phyloP scores from a whole-genome alignment of 2,329 filamentous ascomycete genomes.

The Hymenoscyphus scutula region DNA sequence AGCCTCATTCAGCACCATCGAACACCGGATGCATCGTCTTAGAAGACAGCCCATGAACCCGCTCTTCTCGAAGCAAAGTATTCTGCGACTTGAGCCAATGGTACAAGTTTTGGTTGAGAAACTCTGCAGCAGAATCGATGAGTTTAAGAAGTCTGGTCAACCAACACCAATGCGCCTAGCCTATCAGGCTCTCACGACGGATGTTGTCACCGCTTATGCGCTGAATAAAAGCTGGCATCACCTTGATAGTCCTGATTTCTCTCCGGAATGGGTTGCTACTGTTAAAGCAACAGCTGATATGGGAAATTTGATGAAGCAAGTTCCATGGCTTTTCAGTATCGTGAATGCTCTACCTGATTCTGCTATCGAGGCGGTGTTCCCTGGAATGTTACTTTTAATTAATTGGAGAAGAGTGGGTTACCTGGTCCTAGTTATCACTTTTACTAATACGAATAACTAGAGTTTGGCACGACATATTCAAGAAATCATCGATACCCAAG shows the following conservation, averaged over 20 bases:
- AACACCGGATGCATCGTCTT: conserved; percentile 27
- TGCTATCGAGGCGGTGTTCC: conserved; percentile 10
- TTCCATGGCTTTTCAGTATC: conserved; percentile 21
- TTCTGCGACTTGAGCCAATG: conserved; percentile 23
- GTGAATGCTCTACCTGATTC: conserved; percentile 15
- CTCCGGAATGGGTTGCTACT: conserved; percentile 21
- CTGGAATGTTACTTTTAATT: conserved; percentile 20
- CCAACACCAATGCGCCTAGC: conserved; percentile 20
- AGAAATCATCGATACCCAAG: conserved; percentile 9
- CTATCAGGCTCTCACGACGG: conserved; percentile 26
- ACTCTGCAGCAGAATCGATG: conserved; percentile 22
- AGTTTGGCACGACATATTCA: conserved; percentile 14
- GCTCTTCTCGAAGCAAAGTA: conserved; percentile 28
- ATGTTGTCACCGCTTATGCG: conserved; percentile 35
- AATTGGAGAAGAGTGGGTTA: conserved; percentile 18
- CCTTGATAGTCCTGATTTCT: conserved; percentile 26
- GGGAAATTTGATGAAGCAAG: conserved; percentile 24
- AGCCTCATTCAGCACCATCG: conserved; percentile 21
- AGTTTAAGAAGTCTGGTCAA: conserved; percentile 20
- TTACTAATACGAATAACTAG: background rate
- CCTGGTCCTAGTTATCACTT: background rate
- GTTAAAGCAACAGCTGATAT: conserved; percentile 17
- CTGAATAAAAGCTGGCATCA: conserved; percentile 28
- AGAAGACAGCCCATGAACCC: conserved; percentile 27
- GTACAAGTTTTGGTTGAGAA: conserved; percentile 24